Conservation (phyloP, 495 filamentous ascomycete species). For the Oidiodendron maius region DNA sequence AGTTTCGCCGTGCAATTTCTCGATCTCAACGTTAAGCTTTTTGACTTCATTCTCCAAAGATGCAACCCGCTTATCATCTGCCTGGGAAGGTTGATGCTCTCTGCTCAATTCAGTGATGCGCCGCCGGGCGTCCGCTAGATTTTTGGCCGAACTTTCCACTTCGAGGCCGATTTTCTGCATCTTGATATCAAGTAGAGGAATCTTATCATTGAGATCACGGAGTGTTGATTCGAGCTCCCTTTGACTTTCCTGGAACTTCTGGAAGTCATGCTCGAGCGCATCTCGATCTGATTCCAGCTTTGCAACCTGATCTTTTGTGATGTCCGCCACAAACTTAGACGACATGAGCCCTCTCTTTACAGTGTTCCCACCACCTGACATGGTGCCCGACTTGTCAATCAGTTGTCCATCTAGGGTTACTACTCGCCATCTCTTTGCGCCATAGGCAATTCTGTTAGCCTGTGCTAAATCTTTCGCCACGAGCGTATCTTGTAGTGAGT, state of each 20-base stretch:
- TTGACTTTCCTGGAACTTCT: slow-evolving; percentile 73
- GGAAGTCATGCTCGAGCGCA: slow-evolving; percentile 70
- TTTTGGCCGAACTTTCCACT: slow-evolving; percentile 77
- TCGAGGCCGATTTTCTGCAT: slow-evolving; percentile 91
- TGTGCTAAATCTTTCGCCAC: slow-evolving; percentile 90
- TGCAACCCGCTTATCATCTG: slow-evolving; percentile 65
- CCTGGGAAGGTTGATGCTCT: slow-evolving; percentile 71
- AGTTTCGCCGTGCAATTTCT: slow-evolving; percentile 74
- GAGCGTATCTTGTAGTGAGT: slow-evolving; percentile 85
- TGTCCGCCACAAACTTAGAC: slow-evolving; percentile 81
- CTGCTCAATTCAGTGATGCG: slow-evolving; percentile 75
- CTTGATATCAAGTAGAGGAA: slow-evolving; percentile 79
- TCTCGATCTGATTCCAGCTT: slow-evolving; percentile 87
- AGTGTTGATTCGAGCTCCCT: slow-evolving; percentile 68
- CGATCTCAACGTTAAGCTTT: slow-evolving; percentile 69
- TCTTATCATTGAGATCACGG: slow-evolving; percentile 67
- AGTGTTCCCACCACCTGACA: slow-evolving; percentile 91
- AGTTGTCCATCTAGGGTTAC: slow-evolving; percentile 93
- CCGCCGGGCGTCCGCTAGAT: slow-evolving; percentile 76
- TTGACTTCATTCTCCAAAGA: slow-evolving; percentile 71
- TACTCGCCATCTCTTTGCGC: slow-evolving; percentile 86
- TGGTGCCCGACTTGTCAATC: slow-evolving; percentile 95
- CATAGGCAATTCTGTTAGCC: slow-evolving; percentile 94
- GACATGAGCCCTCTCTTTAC: slow-evolving; percentile 92
- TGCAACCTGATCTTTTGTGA: slow-evolving; percentile 76